These are phyloP conservation scores for Murraya paniculata DNA, from an alignment of 345 rosid genomes.

Conservation along the genomic window DNA sequence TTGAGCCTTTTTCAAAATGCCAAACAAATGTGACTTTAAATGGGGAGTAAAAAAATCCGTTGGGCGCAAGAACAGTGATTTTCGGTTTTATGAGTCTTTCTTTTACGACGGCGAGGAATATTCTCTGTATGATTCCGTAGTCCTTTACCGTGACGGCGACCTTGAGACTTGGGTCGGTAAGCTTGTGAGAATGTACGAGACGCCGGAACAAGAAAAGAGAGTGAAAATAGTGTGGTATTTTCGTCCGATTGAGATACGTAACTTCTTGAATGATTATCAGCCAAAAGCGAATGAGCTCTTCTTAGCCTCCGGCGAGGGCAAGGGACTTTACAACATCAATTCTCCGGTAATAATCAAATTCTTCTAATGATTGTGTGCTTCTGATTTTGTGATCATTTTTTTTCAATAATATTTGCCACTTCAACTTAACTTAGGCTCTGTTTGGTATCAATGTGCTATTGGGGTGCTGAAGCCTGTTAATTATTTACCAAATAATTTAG, in stretches of 20 bases:
- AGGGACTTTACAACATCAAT: conserved; percentile 38
- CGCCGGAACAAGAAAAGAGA: conserved; percentile 31
- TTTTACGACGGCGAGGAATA: conserved; percentile 37
- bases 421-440: neutral
- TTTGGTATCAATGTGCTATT: too few relatives aligned
- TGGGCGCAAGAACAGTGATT: conserved; percentile 18
- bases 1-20: neutral
- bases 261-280: conserved; percentile 36
- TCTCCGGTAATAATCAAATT: conserved; percentile 34
- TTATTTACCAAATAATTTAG: too few relatives aligned
- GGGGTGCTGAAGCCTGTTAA: too few relatives aligned
- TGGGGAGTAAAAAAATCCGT: conserved; percentile 38
- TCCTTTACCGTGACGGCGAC: conserved; percentile 6
- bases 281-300: conserved; percentile 56
- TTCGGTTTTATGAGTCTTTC: conserved; percentile 41
- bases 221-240: conserved; percentile 57
- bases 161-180: conserved; percentile 50
- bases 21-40: conserved; percentile 17
- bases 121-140: conserved; percentile 44
- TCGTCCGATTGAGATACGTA: conserved; percentile 46
- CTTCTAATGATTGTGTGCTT: neutral
- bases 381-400: neutral
- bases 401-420: neutral
- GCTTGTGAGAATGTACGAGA: conserved; percentile 45
- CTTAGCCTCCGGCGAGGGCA: conserved; percentile 54